phyloP scores from a whole-genome alignment of 768 basidiomycete species.

The Collybia sp. region DNA sequence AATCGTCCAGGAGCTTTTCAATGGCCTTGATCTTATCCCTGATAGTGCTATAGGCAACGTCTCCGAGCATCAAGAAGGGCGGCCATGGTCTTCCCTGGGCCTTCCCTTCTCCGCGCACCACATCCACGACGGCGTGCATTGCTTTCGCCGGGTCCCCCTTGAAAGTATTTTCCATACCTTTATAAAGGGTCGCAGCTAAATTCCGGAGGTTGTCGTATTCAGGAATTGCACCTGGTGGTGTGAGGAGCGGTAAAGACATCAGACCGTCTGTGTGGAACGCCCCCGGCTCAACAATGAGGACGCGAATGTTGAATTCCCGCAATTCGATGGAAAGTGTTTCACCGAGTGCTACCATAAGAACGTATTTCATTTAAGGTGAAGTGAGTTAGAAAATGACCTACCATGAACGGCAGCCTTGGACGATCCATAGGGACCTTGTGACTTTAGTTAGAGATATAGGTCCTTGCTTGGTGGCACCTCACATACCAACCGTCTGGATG shows the following conservation, averaged over 20 bases:
- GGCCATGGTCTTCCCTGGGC: slow-evolving; percentile 44
- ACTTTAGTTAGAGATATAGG: not conserved
- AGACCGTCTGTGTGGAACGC: slow-evolving; percentile 59
- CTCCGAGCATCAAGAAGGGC: slow-evolving; percentile 41
- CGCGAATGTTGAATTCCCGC: slow-evolving; percentile 49
- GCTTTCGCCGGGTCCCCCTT: slow-evolving; percentile 57
- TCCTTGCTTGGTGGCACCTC: no score
- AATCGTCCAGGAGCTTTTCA: slow-evolving; percentile 44
- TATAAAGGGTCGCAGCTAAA: slow-evolving; percentile 22
- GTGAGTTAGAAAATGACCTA: slow-evolving; percentile 14
- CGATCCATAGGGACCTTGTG: slow-evolving; percentile 40
- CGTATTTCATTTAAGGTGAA: not conserved
- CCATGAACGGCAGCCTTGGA: slow-evolving; percentile 62
- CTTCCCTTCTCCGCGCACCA: slow-evolving; percentile 47
- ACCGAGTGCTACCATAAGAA: slow-evolving; percentile 37
- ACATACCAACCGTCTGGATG: no score
- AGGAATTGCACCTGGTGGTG: slow-evolving; percentile 24
- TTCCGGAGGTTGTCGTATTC: slow-evolving; percentile 45
- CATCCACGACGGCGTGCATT: slow-evolving; percentile 42
- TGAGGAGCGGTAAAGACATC: slow-evolving; percentile 14
- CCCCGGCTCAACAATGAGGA: slow-evolving; percentile 55
- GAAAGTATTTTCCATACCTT: slow-evolving; percentile 34
- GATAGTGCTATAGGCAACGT: slow-evolving; percentile 49
- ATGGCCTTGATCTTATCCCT: slow-evolving; percentile 40
- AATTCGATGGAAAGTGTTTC: slow-evolving; percentile 54